Percentiles rank a stretch among this genome's conserved stretches.
Conservation (phyloP, 805 yeast species). For the Saturnispora quitensis region DNA sequence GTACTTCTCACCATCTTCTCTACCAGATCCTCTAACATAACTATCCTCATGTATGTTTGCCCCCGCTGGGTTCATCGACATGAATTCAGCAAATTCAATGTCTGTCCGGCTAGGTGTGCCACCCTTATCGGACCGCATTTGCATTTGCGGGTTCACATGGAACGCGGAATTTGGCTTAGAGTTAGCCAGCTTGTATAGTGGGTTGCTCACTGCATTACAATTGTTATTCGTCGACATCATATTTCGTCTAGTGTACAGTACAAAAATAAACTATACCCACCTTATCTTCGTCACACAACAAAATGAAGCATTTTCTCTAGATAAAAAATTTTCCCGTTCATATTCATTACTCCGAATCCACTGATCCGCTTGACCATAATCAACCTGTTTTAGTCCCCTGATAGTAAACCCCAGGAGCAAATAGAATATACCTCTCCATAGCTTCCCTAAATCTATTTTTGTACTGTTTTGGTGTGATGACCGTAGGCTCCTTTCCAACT, state of each 20-base stretch:
- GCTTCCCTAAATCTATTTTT: slow-evolving; percentile 93
- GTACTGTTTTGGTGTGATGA: slow-evolving; percentile 93
- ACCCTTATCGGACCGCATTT: background rate
- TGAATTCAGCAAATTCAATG: background rate
- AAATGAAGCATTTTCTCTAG: background rate
- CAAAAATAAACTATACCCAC: background rate
- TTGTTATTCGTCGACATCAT: background rate
- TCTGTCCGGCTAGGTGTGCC: background rate
- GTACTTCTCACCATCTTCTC: background rate
- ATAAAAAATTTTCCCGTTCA: background rate
- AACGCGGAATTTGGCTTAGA: background rate
- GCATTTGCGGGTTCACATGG: background rate
- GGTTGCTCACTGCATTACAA: background rate
- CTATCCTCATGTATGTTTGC: background rate
- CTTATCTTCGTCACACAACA: background rate
- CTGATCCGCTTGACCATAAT: background rate
- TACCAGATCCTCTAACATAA: background rate
- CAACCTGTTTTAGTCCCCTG: slow-evolving; percentile 17
- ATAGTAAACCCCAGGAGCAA: slow-evolving; percentile 68
- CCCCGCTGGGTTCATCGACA: background rate
- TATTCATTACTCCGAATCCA: background rate
- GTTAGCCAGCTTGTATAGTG: background rate
- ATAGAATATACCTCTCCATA: slow-evolving; percentile 88
- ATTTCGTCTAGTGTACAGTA: background rate
- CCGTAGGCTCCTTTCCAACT: slow-evolving; percentile 89